Base-by-base conservation (phyloP, 345 rosid genomes). In the Moricandia moricandioides region DNA sequence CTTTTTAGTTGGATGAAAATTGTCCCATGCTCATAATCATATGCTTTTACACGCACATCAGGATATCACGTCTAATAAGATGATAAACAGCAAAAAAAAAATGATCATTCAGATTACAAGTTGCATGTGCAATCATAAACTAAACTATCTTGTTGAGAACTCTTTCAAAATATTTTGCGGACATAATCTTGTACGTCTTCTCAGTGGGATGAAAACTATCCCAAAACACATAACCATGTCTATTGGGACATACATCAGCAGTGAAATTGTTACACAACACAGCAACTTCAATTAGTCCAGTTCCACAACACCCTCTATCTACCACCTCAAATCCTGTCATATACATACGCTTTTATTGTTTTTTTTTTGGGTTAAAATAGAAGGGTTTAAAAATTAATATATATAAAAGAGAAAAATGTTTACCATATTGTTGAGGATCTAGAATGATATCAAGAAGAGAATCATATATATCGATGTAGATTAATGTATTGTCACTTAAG, bases 151-250 rank as follows among this genome's bases (percentile, higher is more conserved):
- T 21, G 30, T 21, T 5, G 13, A 75, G 30, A 77, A 27, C 63
- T 37, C 26, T 78, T 3, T 55, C 43, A 56, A 69, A 6, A 52
- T 64, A 62, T 71, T 66, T 75, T 37, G 35, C 24, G 2, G 62
- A 67, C 65, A 73, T 74, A 10, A 57, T 49, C 33, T 54, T 26
- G 65, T 86, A 89, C n/a, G 92, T 78, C 55, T 62, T 83, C 71
- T 88, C 89, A 0, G 95, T 80, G 0, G 95, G 95, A 80, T 92
- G 96, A 65, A 81, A 93, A 72, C 95, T 84, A 68, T 90, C 98
- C 94, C 92, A 90, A 61, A 90, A 88, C 45, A 86, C 54, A 55
- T 78, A 86, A 9, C 84, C 83, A 0, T 87, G 12, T 55, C 75
- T 86, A 56, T 86, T 85, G 8, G 51, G 29, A 70, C 97, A 88